Evolutionary conservation across 1,284 basidiomycete genomes (phyloP).

Genomic region (Trametes versicolor): DNA sequence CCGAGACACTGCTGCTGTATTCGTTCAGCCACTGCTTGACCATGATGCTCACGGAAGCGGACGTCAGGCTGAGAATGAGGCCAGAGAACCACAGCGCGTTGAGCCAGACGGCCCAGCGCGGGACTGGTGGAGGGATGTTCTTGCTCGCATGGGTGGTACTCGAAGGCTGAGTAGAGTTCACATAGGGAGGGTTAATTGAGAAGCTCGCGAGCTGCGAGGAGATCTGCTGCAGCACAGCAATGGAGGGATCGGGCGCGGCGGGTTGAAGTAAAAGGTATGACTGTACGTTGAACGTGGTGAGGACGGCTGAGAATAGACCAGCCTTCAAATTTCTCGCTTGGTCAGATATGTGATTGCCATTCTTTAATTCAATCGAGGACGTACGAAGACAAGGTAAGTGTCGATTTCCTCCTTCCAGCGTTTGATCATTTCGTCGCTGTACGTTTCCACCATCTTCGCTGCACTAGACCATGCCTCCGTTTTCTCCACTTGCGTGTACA

Average conservation of each 20-base stretch:
- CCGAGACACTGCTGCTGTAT: constrained; percentile 16
- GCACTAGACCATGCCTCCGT: constrained; percentile 12
- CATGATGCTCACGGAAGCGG: too few species aligned
- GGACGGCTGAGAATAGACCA: constrained; percentile 24
- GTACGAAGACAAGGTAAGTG: constrained; percentile 24
- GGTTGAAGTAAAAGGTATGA: constrained; percentile 23
- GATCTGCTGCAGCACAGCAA: constrained; percentile 13
- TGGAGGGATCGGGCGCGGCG: constrained; percentile 1
- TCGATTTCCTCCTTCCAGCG: constrained; percentile 28
- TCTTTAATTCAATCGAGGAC: not conserved
- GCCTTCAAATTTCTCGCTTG: constrained; percentile 2
- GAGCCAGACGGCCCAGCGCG: constrained; percentile 17
- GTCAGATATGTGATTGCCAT: not conserved
- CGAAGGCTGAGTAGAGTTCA: constrained; percentile 23
- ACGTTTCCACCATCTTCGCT: constrained; percentile 7
- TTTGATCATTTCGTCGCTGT: constrained; percentile 16
- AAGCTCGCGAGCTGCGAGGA: too few species aligned
- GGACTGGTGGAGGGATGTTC: not conserved
- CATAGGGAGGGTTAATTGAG: constrained; percentile 16
- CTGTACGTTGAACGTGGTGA: too few species aligned
- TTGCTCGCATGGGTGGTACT: not conserved
- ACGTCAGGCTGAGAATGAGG: too few species aligned
- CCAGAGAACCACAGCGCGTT: constrained; percentile 32
- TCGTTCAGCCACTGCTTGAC: too few species aligned
- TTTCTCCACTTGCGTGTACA: constrained; percentile 4